Base-by-base conservation (phyloP, 257 asterid species). In the Echium plantagineum region DNA sequence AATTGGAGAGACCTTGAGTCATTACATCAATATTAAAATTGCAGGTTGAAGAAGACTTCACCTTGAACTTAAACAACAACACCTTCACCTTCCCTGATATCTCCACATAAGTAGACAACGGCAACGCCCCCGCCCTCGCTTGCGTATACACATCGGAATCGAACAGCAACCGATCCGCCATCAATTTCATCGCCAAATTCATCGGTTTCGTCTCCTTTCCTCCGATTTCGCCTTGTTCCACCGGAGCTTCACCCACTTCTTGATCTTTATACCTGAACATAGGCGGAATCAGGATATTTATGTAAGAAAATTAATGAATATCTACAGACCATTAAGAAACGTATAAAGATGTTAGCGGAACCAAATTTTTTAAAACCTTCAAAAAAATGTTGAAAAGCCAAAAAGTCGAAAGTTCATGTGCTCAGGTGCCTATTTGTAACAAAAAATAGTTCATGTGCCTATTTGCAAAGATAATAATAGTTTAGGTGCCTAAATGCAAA, bases 131-230 rank as follows among this genome's bases (percentile, higher is more conserved):
- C 52, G 94, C 68, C 17, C 62, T 6, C 10, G 57, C 78, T 51
- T 90, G 94, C 57, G 83, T 31, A 59, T 67, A 80, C 58, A 90
- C 12, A 15, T 75, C 52, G 48, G 82, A 49, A 66, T 75, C 69
- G 62, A 90, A 67, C 19, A 78, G 63, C 32, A 90, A 72, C 3
- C 96, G 86, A 75, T 90, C 90, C 24, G 90, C 94, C 87, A 83
- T 71, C 7, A 90, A 0, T 4, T 83, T 69, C 55, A 90, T 79
- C 5, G 94, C 78, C 3, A 87, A 59, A 52, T 90, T 85, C 75
- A 90, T 49, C 0, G 76, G 57, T 16, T 59, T 60, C 2, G 94
- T 72, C 31, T 69, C 77, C 9, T 74, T 70, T 4, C 94, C 38
- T 5, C 85, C 86, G 19, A 85, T 90, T n/a, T 59, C 17, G 0